Percentiles rank a stretch among this genome's conserved stretches.
phyloP scores from a whole-genome alignment of 2,329 filamentous ascomycete genomes.

The Orbilia blumenaviensis region DNA sequence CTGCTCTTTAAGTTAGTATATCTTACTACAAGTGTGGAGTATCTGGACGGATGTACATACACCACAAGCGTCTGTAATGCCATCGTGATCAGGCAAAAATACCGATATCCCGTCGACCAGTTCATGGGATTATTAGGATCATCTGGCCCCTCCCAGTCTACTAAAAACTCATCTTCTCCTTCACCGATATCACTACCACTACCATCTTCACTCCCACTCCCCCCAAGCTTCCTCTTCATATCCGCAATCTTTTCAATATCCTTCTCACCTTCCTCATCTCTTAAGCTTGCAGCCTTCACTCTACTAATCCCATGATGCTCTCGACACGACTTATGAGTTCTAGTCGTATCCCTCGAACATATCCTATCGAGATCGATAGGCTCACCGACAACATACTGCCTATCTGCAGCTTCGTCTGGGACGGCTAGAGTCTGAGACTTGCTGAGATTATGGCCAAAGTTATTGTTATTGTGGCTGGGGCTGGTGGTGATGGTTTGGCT shows the following conservation, averaged over 20 bases:
- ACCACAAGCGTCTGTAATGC: conserved; percentile 69
- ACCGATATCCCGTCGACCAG: conserved; percentile 71
- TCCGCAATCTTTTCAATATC: conserved; percentile 17
- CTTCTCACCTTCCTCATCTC: neutral
- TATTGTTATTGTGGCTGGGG: neutral
- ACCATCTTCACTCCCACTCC: conserved; percentile 3
- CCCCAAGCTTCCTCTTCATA: neutral
- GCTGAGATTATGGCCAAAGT: neutral
- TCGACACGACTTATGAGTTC: conserved; percentile 27
- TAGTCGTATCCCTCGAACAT: conserved; percentile 23
- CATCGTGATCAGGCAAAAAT: conserved; percentile 67
- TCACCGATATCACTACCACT: conserved; percentile 33
- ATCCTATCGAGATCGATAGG: conserved; percentile 41
- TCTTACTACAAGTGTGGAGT: conserved; percentile 55
- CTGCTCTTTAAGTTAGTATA: conserved; percentile 62
- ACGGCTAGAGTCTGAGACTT: conserved; percentile 13
- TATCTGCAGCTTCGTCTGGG: conserved; percentile 29
- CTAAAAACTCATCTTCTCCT: conserved; percentile 23
- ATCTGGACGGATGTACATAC: conserved; percentile 60
- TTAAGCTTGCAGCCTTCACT: neutral
- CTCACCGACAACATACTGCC: conserved; percentile 46
- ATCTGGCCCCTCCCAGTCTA: conserved; percentile 58
- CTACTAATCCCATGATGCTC: conserved; percentile 26
- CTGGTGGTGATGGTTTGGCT: conserved; percentile 8
- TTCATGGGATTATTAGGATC: conserved; percentile 65